Conservation (phyloP, 2,329 filamentous ascomycete genomes). For the Malbranchea cinnamomea region DNA sequence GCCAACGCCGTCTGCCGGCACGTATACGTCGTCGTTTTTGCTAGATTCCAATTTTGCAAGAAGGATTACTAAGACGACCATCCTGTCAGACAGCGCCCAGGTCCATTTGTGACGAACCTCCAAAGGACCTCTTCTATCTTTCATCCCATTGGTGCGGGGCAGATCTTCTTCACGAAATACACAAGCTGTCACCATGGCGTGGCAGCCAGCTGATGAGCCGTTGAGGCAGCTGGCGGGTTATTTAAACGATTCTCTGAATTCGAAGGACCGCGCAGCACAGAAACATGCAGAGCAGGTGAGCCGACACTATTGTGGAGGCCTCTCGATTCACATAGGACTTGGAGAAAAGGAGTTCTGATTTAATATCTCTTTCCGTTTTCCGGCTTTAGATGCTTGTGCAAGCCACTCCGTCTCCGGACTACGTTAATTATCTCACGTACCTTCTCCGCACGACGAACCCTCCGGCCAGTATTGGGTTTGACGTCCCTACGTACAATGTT, state of each 20-base stretch:
- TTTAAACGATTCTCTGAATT: conserved; percentile 82
- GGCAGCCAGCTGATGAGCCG: conserved; percentile 80
- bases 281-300: conserved; percentile 80
- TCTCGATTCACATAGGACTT: background rate
- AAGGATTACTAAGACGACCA: too few relatives aligned
- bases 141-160: background rate
- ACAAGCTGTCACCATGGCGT: conserved; percentile 62
- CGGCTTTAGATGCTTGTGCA: conserved; percentile 75
- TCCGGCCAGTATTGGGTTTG: conserved; percentile 40
- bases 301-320: conserved; percentile 11
- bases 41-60: too few relatives aligned
- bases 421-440: conserved; percentile 94
- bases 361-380: background rate
- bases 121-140: too few relatives aligned
- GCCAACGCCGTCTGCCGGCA: too few relatives aligned
- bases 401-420: conserved; percentile 75
- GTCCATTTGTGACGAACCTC: too few relatives aligned
- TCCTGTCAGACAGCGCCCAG: too few relatives aligned
- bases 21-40: too few relatives aligned
- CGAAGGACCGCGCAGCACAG: conserved; percentile 61
- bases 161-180: too few relatives aligned
- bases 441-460: conserved; percentile 60
- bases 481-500: conserved; percentile 50
- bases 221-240: conserved; percentile 78
- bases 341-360: background rate